phyloP scores from a whole-genome alignment of 2,329 filamentous ascomycete genomes.

The Colletotrichum sp. region DNA sequence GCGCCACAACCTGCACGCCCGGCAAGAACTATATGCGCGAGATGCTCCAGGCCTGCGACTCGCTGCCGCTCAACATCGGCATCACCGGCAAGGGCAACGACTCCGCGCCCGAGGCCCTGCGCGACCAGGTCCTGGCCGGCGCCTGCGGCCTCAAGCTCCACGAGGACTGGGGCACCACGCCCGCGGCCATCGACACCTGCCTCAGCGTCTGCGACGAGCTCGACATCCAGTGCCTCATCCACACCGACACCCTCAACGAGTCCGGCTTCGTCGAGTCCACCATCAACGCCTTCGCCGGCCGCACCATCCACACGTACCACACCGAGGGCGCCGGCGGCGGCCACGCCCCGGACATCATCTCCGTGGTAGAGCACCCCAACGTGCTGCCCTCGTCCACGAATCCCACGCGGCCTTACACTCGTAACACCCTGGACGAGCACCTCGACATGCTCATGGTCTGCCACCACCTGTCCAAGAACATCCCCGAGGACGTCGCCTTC shows the following conservation, averaged over 20 bases:
- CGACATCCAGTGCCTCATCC: conserved; percentile 92
- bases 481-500: conserved; percentile 94
- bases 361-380: conserved; percentile 85
- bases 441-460: conserved; percentile 99
- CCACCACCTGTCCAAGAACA: conserved; percentile 90
- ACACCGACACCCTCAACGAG: conserved; percentile 96
- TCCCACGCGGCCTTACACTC: conserved; percentile 87
- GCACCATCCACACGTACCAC: conserved; percentile 96
- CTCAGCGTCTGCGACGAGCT: conserved; percentile 86
- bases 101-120: conserved; percentile 69
- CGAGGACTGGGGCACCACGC: conserved; percentile 94
- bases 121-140: conserved; percentile 82
- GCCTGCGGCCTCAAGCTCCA: conserved; percentile 92
- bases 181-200: conserved; percentile 89
- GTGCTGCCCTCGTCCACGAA: conserved; percentile 92
- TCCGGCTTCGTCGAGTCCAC: conserved; percentile 97
- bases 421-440: conserved; percentile 94
- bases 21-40: conserved; percentile 81
- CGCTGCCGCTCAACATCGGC: conserved; percentile 83
- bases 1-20: conserved; percentile 92
- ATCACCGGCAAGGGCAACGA: conserved; percentile 97
- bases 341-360: conserved; percentile 95
- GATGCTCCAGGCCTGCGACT: conserved; percentile 89
- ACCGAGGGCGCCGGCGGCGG: conserved; percentile 95
- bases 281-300: conserved; percentile 80